phyloP scores from a whole-genome alignment of 306 rosid genomes.

The Vachellia pachyceras region DNA sequence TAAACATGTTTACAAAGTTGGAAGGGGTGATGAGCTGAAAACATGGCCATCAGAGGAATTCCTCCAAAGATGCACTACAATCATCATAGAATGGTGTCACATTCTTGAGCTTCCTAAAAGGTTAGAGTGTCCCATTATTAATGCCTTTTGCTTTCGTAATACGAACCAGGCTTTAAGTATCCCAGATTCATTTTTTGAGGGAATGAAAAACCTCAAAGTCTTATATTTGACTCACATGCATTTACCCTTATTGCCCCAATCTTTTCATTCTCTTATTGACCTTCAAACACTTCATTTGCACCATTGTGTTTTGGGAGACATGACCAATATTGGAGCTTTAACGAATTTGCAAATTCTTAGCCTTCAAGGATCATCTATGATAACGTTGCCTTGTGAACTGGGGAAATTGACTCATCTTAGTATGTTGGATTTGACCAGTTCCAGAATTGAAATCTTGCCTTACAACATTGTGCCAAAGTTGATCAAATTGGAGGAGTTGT shows the following conservation, averaged over 20 bases:
- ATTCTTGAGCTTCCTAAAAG: not conserved
- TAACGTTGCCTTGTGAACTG: not conserved
- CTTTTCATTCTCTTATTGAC: not conserved
- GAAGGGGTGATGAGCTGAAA: not conserved
- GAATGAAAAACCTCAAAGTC: not conserved
- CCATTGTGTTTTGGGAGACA: not conserved
- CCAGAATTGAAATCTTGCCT: constrained; percentile 12
- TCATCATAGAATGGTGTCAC: rapidly evolving
- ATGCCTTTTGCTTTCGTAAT: rapidly evolving
- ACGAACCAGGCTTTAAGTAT: rapidly evolving
- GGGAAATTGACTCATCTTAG: not conserved
- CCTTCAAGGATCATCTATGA: rapidly evolving
- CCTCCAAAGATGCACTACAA: not conserved
- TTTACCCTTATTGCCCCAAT: not conserved
- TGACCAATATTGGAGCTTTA: not conserved
- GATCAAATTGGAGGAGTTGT: constrained; percentile 26
- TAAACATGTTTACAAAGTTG: not conserved
- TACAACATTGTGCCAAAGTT: constrained; percentile 23
- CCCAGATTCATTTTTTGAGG: constrained; percentile 4
- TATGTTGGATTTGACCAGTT: constrained; percentile 1
- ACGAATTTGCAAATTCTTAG: constrained; percentile 25
- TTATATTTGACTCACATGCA: not conserved
- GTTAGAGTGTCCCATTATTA: not conserved
- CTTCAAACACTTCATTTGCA: not conserved
- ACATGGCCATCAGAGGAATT: not conserved